Evolutionary conservation across 208 protist species (phyloP).

Genomic region (Crithidia fasciculata): DNA sequence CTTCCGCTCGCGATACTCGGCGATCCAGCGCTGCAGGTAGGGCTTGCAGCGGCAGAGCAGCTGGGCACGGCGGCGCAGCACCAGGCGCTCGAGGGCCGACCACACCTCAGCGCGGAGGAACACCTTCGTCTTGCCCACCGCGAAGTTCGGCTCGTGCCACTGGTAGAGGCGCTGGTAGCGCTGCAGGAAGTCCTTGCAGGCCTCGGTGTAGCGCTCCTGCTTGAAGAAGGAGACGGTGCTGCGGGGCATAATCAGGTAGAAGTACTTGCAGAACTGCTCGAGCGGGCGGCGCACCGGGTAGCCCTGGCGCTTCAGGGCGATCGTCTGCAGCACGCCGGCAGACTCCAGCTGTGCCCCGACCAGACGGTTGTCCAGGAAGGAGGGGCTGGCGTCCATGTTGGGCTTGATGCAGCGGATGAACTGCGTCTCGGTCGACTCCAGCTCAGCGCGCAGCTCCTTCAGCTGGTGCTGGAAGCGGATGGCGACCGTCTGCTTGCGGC

Average conservation of each 20-base stretch:
- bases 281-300: conserved; percentile 85
- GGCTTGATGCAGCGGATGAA: conserved; percentile 96
- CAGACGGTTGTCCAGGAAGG: conserved; percentile 68
- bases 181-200: conserved; percentile 55
- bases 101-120: conserved; percentile 88
- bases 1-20: conserved; percentile 68
- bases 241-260: conserved; percentile 75
- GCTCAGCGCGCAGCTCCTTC: conserved; percentile 59
- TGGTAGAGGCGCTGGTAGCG: conserved; percentile 69
- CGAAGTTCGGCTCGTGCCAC: conserved; percentile 76
- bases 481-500: conserved; percentile 83
- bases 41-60: conserved; percentile 69
- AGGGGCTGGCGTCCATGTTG: conserved; percentile 77
- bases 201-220: conserved; percentile 45
- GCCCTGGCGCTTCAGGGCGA: conserved; percentile 89
- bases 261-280: conserved; percentile 81
- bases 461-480: conserved; percentile 88
- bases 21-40: conserved; percentile 75
- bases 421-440: conserved; percentile 91
- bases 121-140: conserved; percentile 87
- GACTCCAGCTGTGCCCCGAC: conserved; percentile 92
- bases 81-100: conserved; percentile 79
- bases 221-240: conserved; percentile 44
- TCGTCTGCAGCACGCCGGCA: conserved; percentile 91
- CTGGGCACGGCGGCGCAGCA: conserved; percentile 70